Percentiles rank a stretch among this genome's conserved stretches.
Conservation (phyloP, 2,329 filamentous ascomycete species). For the Penicillium sp. region DNA sequence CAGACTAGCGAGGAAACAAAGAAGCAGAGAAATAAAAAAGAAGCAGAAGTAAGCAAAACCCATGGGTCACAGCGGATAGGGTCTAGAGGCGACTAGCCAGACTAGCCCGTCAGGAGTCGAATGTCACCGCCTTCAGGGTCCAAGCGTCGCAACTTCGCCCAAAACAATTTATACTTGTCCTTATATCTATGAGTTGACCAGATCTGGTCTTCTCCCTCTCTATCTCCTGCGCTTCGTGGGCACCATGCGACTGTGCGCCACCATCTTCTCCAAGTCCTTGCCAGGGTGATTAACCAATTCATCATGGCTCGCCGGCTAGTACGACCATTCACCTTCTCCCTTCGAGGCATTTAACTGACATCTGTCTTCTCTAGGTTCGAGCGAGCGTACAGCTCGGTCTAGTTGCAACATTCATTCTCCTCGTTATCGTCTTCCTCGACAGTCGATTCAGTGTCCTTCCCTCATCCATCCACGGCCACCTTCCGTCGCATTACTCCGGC, state of each 20-base stretch:
- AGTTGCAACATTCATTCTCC: conserved; percentile 65
- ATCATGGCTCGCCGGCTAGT: conserved; percentile 49
- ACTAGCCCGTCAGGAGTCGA: conserved; percentile 19
- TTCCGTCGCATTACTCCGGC: conserved; percentile 82
- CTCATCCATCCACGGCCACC: conserved; percentile 79
- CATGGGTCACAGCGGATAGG: too few relatives aligned
- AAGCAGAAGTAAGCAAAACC: too few relatives aligned
- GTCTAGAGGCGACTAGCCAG: background rate
- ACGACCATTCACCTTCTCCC: conserved; percentile 17
- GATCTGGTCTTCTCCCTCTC: conserved; percentile 28
- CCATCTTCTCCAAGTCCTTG: conserved; percentile 30
- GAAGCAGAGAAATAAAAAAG: background rate
- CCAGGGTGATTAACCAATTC: conserved; percentile 31
- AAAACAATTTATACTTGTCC: conserved; percentile 8
- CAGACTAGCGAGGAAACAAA: background rate
- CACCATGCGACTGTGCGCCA: conserved; percentile 36
- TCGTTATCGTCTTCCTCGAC: conserved; percentile 80
- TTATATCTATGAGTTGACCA: conserved; percentile 30
- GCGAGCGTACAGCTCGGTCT: conserved; percentile 75
- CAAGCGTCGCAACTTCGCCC: conserved; percentile 18
- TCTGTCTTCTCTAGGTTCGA: conserved; percentile 45
- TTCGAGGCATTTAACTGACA: conserved; percentile 3
- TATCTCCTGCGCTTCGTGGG: conserved; percentile 9
- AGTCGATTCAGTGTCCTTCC: conserved; percentile 85
- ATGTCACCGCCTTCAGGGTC: conserved; percentile 31